Conservation (phyloP, 2,329 filamentous ascomycete genomes). For the Neurospora sp. region DNA sequence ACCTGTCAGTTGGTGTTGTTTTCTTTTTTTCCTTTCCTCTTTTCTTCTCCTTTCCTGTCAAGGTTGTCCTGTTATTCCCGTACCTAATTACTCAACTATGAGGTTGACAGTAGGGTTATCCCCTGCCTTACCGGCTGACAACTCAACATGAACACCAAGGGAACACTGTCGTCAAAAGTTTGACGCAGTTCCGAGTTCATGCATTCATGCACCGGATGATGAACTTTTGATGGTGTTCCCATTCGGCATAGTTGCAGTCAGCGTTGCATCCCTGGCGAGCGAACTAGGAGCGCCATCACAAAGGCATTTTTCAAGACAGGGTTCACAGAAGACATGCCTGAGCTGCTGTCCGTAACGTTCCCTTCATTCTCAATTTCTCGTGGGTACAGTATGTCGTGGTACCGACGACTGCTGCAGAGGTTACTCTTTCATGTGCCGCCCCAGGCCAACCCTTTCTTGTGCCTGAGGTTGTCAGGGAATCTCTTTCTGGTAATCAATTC, state of each 20-base stretch:
- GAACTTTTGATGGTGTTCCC: not conserved
- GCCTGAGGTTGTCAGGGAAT: slow-evolving; percentile 2
- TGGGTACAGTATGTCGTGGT: not conserved
- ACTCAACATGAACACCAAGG: not conserved
- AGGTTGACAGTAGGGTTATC: not conserved
- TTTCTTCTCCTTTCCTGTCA: not conserved
- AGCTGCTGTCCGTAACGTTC: not conserved
- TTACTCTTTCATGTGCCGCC: not conserved
- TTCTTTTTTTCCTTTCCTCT: not conserved
- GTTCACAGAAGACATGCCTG: not conserved
- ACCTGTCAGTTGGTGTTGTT: not conserved
- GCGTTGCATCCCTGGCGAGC: not conserved
- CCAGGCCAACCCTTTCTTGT: not conserved
- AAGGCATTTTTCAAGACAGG: not conserved
- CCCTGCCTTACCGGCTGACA: not conserved
- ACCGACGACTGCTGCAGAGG: not conserved
- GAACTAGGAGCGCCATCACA: not conserved
- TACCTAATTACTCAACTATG: not conserved
- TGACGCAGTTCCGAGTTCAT: not conserved
- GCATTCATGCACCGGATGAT: not conserved
- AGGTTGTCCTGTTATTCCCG: not conserved
- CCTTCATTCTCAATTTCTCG: not conserved
- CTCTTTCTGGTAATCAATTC: not conserved
- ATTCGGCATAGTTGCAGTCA: not conserved
- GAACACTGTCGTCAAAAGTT: not conserved